phyloP scores from a whole-genome alignment of 257 asterid species.

The Lycium ferocissimum region DNA sequence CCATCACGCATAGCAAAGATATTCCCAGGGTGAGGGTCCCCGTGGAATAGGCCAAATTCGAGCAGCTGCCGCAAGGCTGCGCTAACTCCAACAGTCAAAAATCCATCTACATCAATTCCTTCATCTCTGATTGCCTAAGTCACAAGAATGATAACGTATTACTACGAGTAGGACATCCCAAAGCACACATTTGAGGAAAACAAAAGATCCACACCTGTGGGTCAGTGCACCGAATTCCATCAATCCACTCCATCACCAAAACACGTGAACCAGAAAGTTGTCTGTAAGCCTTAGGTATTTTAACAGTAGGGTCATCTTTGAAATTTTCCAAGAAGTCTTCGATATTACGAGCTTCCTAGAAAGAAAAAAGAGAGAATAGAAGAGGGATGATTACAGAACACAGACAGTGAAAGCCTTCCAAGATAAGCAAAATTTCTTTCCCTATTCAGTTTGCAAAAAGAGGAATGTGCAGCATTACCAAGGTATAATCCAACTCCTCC shows the following conservation, averaged over 20 bases:
- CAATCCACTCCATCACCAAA: slow-evolving; percentile 99
- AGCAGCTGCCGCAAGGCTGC: slow-evolving; percentile 97
- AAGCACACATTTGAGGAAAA: slow-evolving; percentile 26
- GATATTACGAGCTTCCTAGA: slow-evolving; percentile 95
- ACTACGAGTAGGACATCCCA: slow-evolving; percentile 31
- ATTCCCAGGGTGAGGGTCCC: slow-evolving; percentile 99
- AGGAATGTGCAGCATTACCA: slow-evolving; percentile 54
- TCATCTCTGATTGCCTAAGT: slow-evolving; percentile 85
- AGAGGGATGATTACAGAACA: neutral
- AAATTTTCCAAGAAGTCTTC: slow-evolving; percentile 98
- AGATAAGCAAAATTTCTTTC: slow-evolving; percentile 22
- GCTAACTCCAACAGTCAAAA: slow-evolving; percentile 97
- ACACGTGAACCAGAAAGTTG: slow-evolving; percentile 91
- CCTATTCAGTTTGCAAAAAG: slow-evolving; percentile 14
- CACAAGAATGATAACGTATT: slow-evolving; percentile 38
- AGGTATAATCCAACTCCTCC: slow-evolving; percentile 98
- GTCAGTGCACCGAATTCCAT: slow-evolving; percentile 97
- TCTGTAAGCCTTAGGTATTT: slow-evolving; percentile 88
- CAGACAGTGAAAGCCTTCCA: slow-evolving; percentile 9
- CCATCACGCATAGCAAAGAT: slow-evolving; percentile 99
- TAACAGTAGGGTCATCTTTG: slow-evolving; percentile 92
- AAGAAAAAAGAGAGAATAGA: slow-evolving; percentile 8
- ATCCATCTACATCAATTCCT: slow-evolving; percentile 84
- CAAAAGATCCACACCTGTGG: slow-evolving; percentile 71
- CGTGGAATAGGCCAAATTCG: slow-evolving; percentile 97